Evolutionary conservation across 2,329 filamentous ascomycete species (phyloP).

Genomic region (Hypocreales sp.): DNA sequence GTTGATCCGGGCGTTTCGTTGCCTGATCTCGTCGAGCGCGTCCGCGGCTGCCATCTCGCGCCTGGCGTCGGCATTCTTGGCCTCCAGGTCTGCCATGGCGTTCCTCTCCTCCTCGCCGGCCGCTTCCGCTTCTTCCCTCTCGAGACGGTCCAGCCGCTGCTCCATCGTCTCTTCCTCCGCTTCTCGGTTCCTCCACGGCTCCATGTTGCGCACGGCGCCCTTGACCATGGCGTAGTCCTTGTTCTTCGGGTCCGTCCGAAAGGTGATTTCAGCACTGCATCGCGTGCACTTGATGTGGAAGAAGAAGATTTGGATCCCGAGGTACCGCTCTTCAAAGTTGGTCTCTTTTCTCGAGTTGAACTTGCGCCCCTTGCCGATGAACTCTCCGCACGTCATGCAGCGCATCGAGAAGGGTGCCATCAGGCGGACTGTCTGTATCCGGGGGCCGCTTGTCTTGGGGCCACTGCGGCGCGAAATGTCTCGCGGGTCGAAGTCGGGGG

Average conservation of each 20-base stretch:
- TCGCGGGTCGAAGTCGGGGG: constrained; percentile 79
- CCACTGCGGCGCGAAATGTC: constrained; percentile 57
- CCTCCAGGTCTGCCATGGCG: constrained; percentile 89
- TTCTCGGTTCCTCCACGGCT: constrained; percentile 60
- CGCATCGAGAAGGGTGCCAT: constrained; percentile 42
- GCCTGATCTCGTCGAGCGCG: constrained; percentile 86
- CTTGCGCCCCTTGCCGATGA: constrained; percentile 84
- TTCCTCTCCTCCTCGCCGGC: constrained; percentile 59
- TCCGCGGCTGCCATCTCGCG: constrained; percentile 94
- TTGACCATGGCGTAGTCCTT: constrained; percentile 73
- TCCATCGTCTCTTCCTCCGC: constrained; percentile 71
- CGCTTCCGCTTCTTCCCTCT: constrained; percentile 54
- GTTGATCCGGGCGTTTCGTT: constrained; percentile 77
- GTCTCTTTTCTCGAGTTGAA: constrained; percentile 95
- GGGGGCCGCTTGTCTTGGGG: constrained; percentile 59
- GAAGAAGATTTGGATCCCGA: constrained; percentile 71
- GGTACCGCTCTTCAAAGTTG: constrained; percentile 73
- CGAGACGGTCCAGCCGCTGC: constrained; percentile 69
- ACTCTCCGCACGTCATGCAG: constrained; percentile 45
- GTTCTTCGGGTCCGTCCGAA: constrained; percentile 88
- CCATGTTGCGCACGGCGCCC: constrained; percentile 84
- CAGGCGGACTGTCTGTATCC: constrained; percentile 71
- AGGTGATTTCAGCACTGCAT: constrained; percentile 76
- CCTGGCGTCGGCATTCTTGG: constrained; percentile 84
- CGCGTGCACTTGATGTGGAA: constrained; percentile 77